These are phyloP conservation scores for Septoria linicola DNA, from an alignment of 2,329 filamentous ascomycete species.

Conservation along the genomic window DNA sequence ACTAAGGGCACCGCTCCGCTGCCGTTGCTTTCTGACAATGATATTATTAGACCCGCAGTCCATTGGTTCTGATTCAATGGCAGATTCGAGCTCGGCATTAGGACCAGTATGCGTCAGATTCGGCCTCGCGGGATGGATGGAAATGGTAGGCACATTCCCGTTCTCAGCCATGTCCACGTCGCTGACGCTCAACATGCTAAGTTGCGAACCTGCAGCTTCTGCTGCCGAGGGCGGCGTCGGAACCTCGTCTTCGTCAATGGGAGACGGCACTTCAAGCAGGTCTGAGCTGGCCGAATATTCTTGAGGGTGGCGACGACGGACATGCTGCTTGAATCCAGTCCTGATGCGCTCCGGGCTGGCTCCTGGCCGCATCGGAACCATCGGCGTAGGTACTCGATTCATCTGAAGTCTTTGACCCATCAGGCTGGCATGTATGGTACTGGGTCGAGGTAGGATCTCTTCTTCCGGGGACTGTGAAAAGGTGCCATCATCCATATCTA, in stretches of 20 bases:
- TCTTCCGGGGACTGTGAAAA: constrained; percentile 29
- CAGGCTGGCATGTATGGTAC: constrained; percentile 14
- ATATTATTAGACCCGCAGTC: constrained; percentile 26
- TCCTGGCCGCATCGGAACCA: constrained; percentile 26
- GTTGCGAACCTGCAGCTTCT: constrained; percentile 37
- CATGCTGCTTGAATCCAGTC: constrained; percentile 28
- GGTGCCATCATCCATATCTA: constrained; percentile 26
- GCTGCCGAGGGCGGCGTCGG: constrained; percentile 37
- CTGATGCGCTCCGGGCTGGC: constrained; percentile 25
- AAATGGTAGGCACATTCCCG: constrained; percentile 27
- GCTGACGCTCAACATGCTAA: constrained; percentile 38
- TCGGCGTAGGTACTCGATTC: constrained; percentile 31
- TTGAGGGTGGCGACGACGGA: constrained; percentile 36
- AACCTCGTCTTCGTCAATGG: constrained; percentile 40
- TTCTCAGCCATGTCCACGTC: constrained; percentile 39
- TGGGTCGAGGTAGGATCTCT: constrained; percentile 11
- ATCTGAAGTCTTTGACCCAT: constrained; percentile 28
- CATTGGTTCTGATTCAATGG: constrained; percentile 26
- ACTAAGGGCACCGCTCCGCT: constrained; percentile 39
- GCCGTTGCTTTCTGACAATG: constrained; percentile 37
- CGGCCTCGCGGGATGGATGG: constrained; percentile 26
- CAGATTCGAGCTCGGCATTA: constrained; percentile 18
- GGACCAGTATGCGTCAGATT: constrained; percentile 13
- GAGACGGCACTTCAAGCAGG: constrained; percentile 36
- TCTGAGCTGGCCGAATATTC: constrained; percentile 32